Conservation (phyloP, 306 rosid species). For the Prunus mongolica region DNA sequence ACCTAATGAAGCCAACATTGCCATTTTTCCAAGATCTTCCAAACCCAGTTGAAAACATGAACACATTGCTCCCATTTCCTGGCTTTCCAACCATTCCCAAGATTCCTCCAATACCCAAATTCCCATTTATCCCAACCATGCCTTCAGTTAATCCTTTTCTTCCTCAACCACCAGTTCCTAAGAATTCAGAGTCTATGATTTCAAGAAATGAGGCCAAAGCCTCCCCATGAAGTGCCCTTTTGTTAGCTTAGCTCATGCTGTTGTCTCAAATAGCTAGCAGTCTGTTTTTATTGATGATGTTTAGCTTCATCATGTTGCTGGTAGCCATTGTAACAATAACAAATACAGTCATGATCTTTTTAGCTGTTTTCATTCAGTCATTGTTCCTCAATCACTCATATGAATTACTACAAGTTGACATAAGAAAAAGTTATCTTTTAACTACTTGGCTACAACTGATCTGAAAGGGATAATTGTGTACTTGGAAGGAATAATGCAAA, state of each 20-base stretch:
- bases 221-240: not conserved
- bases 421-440: not conserved
- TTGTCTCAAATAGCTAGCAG: not conserved
- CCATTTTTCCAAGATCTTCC: conserved; percentile 7
- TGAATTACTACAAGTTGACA: not conserved
- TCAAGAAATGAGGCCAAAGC: not conserved
- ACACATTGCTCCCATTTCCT: not conserved
- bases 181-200: not conserved
- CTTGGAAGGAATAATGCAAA: not conserved
- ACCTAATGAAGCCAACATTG: not conserved
- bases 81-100: not conserved
- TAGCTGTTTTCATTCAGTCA: not conserved
- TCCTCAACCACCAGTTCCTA: not conserved
- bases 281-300: not conserved
- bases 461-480: not conserved
- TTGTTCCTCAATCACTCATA: not conserved
- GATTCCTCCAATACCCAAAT: conserved; percentile 6
- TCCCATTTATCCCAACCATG: not conserved
- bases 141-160: not conserved
- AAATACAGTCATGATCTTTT: not conserved
- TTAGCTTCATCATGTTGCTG: not conserved
- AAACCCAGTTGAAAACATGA: not conserved
- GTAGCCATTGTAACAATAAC: not conserved
- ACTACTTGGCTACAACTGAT: not conserved
- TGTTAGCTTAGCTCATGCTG: not conserved